Evolutionary conservation across 2,329 filamentous ascomycete species (phyloP).

Genomic region (Bipolaris gigantea): DNA sequence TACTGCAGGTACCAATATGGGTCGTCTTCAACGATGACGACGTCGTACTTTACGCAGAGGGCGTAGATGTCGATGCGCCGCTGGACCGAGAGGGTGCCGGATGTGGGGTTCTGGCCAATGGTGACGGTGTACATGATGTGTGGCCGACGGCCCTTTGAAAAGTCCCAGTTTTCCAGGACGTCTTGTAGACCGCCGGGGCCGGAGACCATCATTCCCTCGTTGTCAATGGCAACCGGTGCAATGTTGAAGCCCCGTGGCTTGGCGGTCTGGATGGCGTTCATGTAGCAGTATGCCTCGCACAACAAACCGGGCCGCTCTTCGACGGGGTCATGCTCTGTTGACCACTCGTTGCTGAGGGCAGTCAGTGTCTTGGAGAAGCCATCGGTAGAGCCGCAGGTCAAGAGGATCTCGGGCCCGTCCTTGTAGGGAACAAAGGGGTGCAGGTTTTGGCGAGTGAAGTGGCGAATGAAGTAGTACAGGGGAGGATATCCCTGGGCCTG

Average conservation of each 20-base stretch:
- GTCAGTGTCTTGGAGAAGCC: conserved; percentile 79
- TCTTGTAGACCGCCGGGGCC: conserved; percentile 76
- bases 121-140: conserved; percentile 89
- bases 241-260: conserved; percentile 71
- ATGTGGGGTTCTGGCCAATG: conserved; percentile 89
- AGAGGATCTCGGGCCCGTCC: conserved; percentile 72
- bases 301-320: conserved; percentile 74
- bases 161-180: conserved; percentile 82
- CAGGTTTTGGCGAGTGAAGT: conserved; percentile 74
- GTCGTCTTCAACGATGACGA: conserved; percentile 91
- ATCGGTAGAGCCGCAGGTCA: conserved; percentile 84
- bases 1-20: conserved; percentile 96
- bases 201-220: conserved; percentile 73
- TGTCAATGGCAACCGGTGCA: conserved; percentile 74
- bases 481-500: conserved; percentile 80
- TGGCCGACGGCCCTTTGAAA: conserved; percentile 70
- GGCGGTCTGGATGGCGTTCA: conserved; percentile 70
- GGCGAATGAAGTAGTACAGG: conserved; percentile 73
- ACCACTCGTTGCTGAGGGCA: conserved; percentile 76
- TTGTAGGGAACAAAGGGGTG: conserved; percentile 81
- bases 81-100: conserved; percentile 70
- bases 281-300: conserved; percentile 79
- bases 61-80: conserved; percentile 78
- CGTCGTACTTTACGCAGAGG: conserved; percentile 79
- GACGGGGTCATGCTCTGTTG: conserved; percentile 66